phyloP scores from a whole-genome alignment of 345 rosid genomes.

The Lepidium africanum region DNA sequence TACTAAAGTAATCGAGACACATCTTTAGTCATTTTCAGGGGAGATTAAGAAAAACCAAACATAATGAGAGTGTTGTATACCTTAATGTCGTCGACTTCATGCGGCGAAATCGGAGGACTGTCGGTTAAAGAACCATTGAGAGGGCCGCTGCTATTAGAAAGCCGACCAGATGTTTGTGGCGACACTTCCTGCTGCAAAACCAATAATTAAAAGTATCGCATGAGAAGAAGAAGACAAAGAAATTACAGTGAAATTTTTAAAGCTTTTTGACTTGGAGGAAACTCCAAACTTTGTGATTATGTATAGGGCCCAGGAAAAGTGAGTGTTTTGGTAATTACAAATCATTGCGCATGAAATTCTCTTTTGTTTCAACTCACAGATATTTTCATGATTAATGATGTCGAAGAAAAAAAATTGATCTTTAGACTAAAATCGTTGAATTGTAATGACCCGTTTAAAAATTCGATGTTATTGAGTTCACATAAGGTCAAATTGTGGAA shows the following conservation, averaged over 20 bases:
- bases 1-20: not conserved
- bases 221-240: conserved; percentile 11
- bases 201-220: not conserved
- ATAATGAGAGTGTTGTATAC: conserved; percentile 26
- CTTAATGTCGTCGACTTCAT: conserved; percentile 70
- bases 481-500: not conserved
- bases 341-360: conserved; percentile 21
- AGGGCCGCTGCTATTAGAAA: conserved; percentile 88
- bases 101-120: conserved; percentile 96
- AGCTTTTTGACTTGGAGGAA: conserved; percentile 15
- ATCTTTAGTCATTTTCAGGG: not conserved
- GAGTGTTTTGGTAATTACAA: not conserved
- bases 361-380: not conserved
- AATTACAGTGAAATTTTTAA: not conserved
- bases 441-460: not conserved
- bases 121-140: conserved; percentile 68
- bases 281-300: conserved; percentile 17
- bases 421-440: not conserved
- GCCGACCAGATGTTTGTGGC: conserved; percentile 77
- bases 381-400: not conserved
- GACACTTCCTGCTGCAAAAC: conserved; percentile 76
- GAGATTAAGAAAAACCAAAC: not conserved
- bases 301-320: conserved; percentile 6
- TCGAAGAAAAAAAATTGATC: not conserved
- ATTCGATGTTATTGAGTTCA: not conserved